Evolutionary conservation across 345 rosid species (phyloP).

Genomic region (Salix arbutifolia): DNA sequence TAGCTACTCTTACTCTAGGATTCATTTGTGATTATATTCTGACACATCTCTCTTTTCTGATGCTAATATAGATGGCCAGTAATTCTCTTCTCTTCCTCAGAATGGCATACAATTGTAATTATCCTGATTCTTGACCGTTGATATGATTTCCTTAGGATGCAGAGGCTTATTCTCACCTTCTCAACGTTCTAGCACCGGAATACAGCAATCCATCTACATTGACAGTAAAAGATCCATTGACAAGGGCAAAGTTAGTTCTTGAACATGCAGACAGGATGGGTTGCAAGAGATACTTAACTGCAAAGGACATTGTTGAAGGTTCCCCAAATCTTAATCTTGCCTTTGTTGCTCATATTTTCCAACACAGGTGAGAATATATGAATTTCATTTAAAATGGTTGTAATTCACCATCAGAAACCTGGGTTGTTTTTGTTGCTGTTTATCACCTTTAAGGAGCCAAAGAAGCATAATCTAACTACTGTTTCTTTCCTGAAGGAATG

Average conservation of each 20-base stretch:
- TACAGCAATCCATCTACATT: constrained; percentile 59
- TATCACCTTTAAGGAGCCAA: not conserved
- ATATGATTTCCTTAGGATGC: constrained; percentile 67
- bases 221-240: constrained; percentile 45
- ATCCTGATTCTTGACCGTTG: not conserved
- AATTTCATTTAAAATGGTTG: not conserved
- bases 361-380: constrained; percentile 67
- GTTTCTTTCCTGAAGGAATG: constrained; percentile 56
- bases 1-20: not conserved
- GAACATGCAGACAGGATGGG: constrained; percentile 99
- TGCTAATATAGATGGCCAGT: not conserved
- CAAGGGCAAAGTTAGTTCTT: constrained; percentile 81
- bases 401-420: not conserved
- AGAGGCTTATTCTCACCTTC: constrained; percentile 89
- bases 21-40: not conserved
- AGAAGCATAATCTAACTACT: constrained; percentile 3
- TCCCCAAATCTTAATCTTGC: constrained; percentile 98
- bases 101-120: not conserved
- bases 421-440: not conserved
- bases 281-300: constrained; percentile 91
- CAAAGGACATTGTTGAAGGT: constrained; percentile 91
- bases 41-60: not conserved
- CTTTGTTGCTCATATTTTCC: constrained; percentile 95
- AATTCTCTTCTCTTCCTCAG: constrained; percentile 2
- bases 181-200: constrained; percentile 92